Base-by-base conservation (phyloP, 805 yeast species). In the Wickerhamomyces xylosicus region DNA sequence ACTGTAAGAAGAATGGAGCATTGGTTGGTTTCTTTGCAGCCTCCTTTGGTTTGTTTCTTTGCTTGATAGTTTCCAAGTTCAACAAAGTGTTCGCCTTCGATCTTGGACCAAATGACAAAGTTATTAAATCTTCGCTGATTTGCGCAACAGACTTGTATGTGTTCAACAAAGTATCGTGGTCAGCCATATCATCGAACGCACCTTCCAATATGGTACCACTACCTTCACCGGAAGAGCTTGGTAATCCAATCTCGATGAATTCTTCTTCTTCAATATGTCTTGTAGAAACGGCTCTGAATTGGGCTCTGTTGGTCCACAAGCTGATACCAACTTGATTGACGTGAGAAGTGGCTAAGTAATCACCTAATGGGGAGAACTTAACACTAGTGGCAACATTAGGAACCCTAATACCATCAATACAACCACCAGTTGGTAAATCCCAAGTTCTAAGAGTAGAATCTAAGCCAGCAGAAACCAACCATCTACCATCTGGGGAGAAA, bases 401-500 rank as follows among this genome's bases (percentile, higher is more conserved):
- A 19, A 92, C 70, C 38, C 66, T 63, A 15, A 90, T 78, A 45
- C 96, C 97, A 63, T 92, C 98, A 41, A 92, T 86, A 59, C 97
- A 90, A 1, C 89, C 85, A 36, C 98, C 97, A 2, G 96, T 83
- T 33, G 97, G 97, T 43, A 92, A 71, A 58, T 92, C 97, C 97
- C 97, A 92, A 1, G 96, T 86, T 53, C 98, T 74, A 36, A 92
- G 67, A 0, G 97, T 87, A 2, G 85, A 71, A 56, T 92, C 99
- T 43, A 87, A 66, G 1, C 87, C 72, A 2, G 85, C 78, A 19
- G 92, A 77, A 8, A 92, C 78, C 28, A 92, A 64, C 97, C 97
- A 92, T 57, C 97, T 77, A 28, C 97, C 97, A 57, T 89, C 90
- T 4, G 95, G 94, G 3, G 95, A 79, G 54, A 92, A 90, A 57